Evolutionary conservation across 2,329 filamentous ascomycete species (phyloP).

Genomic region (Escovopsis sp.): DNA sequence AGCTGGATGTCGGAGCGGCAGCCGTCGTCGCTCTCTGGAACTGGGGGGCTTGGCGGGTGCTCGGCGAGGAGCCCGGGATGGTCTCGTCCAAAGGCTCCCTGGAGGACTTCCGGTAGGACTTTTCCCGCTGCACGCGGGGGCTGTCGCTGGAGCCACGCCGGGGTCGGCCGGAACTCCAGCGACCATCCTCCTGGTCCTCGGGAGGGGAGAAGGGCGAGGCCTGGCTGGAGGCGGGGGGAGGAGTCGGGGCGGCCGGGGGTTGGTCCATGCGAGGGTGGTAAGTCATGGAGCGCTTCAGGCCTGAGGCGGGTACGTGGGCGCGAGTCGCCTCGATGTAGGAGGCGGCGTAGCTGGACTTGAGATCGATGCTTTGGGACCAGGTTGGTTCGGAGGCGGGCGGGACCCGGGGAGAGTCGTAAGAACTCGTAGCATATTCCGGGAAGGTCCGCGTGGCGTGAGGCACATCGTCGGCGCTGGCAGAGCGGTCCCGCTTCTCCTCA

Average conservation of each 20-base stretch:
- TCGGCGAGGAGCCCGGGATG: slow-evolving; percentile 16
- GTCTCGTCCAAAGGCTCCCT: slow-evolving; percentile 19
- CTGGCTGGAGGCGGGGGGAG: slow-evolving; percentile 16
- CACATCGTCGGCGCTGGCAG: slow-evolving; percentile 18
- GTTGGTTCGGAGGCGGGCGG: slow-evolving; percentile 12
- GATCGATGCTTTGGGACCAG: slow-evolving; percentile 4
- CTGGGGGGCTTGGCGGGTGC: slow-evolving; percentile 13
- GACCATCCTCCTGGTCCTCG: slow-evolving; percentile 19
- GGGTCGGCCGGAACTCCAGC: slow-evolving; percentile 18
- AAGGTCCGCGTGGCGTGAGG: slow-evolving; percentile 5
- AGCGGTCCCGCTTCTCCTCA: slow-evolving; percentile 23
- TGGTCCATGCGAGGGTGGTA: slow-evolving; percentile 12
- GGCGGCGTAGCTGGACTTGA: slow-evolving; percentile 11
- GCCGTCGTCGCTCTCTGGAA: slow-evolving; percentile 14
- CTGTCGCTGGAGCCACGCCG: slow-evolving; percentile 20
- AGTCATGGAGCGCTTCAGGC: slow-evolving; percentile 10
- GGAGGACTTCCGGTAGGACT: slow-evolving; percentile 17
- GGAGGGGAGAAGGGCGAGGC: slow-evolving; percentile 15
- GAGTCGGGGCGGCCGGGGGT: slow-evolving; percentile 21
- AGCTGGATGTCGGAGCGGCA: slow-evolving; percentile 13
- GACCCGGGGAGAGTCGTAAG: slow-evolving; percentile 3
- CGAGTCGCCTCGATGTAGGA: slow-evolving; percentile 20
- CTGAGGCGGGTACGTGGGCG: slow-evolving; percentile 8
- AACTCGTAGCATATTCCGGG: slow-evolving; percentile 2
- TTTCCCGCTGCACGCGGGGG: slow-evolving; percentile 12